Percentiles rank a stretch among this genome's conserved stretches.
Conservation (phyloP, 768 basidiomycete genomes). For the Mrakia gelida region DNA sequence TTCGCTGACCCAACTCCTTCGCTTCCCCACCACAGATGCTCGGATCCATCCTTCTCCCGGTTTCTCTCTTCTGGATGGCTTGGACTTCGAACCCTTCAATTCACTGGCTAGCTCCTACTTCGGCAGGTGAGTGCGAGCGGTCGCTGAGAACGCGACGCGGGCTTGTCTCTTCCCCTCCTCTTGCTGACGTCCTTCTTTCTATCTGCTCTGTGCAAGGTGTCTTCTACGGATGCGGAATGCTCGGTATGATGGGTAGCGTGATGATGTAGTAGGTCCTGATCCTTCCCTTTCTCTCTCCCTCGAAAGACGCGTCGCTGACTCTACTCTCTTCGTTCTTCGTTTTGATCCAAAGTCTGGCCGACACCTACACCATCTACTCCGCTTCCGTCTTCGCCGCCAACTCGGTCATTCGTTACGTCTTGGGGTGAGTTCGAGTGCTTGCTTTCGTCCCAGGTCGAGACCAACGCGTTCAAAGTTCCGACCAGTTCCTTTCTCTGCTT, state of each 20-base stretch:
- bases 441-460: not conserved
- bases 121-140: not conserved
- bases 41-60: not conserved
- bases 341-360: not conserved
- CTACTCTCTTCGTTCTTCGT: not conserved
- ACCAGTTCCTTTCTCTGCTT: not conserved
- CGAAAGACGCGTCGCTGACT: not conserved
- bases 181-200: too few relatives aligned
- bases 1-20: too few relatives aligned
- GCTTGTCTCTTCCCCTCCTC: too few relatives aligned
- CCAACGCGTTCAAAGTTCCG: conserved; percentile 41
- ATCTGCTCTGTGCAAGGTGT: not conserved
- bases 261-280: not conserved
- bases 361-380: not conserved
- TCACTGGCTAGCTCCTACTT: not conserved
- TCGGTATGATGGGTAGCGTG: not conserved
- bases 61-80: not conserved
- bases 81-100: not conserved
- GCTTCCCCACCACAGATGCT: not conserved
- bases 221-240: not conserved
- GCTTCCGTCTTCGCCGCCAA: conserved; percentile 64
- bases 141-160: too few relatives aligned
- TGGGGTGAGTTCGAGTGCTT: conserved; percentile 57
- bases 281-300: too few relatives aligned
- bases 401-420: conserved; percentile 60